phyloP scores from a whole-genome alignment of 2,329 filamentous ascomycete species.

The Colletotrichum zoysiae region DNA sequence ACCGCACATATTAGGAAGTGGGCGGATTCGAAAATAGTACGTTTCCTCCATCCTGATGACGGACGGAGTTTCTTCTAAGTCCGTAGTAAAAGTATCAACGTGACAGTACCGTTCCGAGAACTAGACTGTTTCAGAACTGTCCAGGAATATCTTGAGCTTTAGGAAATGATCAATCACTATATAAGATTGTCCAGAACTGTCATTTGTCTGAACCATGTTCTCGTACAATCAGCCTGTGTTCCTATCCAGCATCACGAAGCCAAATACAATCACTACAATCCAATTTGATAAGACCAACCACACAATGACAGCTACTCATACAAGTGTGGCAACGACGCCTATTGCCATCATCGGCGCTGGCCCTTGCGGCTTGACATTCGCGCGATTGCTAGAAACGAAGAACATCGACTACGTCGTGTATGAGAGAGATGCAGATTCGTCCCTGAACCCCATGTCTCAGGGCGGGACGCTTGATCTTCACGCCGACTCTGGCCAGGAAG shows the following conservation, averaged over 20 bases:
- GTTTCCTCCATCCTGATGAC: neutral
- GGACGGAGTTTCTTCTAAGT: neutral
- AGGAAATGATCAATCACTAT: neutral
- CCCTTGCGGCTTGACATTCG: constrained; percentile 62
- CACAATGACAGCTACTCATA: neutral
- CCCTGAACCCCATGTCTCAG: constrained; percentile 44
- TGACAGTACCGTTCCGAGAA: neutral
- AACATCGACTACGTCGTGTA: constrained; percentile 52
- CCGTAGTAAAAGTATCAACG: neutral
- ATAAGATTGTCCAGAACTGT: neutral
- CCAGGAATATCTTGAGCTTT: too few species aligned
- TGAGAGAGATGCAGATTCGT: constrained; percentile 46
- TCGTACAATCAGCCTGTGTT: neutral
- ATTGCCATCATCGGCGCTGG: constrained; percentile 62
- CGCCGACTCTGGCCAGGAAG: constrained; percentile 57
- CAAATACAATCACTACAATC: neutral
- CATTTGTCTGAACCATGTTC: neutral
- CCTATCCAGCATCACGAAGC: neutral
- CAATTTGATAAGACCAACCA: too few species aligned
- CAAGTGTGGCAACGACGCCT: neutral
- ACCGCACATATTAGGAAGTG: neutral
- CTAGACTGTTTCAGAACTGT: neutral
- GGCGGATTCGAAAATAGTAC: neutral
- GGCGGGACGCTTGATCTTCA: constrained; percentile 65
- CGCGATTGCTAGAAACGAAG: constrained; percentile 57